phyloP scores from a whole-genome alignment of 371 early-diverging fungal genomes.

The Mortierella sp. region DNA sequence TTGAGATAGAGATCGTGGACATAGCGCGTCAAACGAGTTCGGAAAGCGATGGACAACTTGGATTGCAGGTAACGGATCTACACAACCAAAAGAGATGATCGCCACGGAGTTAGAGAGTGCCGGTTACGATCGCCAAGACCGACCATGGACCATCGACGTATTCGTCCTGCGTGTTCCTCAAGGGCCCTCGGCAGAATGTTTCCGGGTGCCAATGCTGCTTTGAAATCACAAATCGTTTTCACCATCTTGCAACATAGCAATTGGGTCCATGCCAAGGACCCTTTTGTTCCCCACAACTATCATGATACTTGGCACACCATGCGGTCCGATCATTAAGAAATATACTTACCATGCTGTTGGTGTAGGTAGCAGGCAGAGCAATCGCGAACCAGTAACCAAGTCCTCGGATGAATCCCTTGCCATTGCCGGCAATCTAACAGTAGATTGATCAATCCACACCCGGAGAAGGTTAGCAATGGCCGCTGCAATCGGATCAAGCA shows the following conservation, averaged over 20 bases:
- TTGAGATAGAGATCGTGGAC: conserved; percentile 83
- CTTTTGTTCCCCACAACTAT: background rate
- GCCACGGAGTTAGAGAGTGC: background rate
- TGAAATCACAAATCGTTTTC: conserved; percentile 45
- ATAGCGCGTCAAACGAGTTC: conserved; percentile 84
- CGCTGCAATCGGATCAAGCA: background rate
- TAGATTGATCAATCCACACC: background rate
- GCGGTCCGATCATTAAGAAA: background rate
- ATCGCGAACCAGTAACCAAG: conserved; percentile 94
- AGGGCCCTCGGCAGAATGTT: conserved; percentile 1
- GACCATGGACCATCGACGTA: background rate
- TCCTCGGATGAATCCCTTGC: conserved; percentile 71
- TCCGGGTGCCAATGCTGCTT: conserved; percentile 22
- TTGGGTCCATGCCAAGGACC: too few relatives aligned
- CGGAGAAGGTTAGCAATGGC: too few relatives aligned
- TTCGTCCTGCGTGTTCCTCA: background rate
- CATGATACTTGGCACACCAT: background rate
- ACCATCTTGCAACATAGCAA: too few relatives aligned
- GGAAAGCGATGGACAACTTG: conserved; percentile 89
- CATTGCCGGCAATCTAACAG: conserved; percentile 65
- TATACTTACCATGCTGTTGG: conserved; percentile 90
- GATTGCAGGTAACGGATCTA: conserved; percentile 90
- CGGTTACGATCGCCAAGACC: background rate
- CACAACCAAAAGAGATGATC: background rate
- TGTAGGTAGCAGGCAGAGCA: conserved; percentile 96